phyloP scores from a whole-genome alignment of 139 green algal genomes.

The Coccomyxa sp. region DNA sequence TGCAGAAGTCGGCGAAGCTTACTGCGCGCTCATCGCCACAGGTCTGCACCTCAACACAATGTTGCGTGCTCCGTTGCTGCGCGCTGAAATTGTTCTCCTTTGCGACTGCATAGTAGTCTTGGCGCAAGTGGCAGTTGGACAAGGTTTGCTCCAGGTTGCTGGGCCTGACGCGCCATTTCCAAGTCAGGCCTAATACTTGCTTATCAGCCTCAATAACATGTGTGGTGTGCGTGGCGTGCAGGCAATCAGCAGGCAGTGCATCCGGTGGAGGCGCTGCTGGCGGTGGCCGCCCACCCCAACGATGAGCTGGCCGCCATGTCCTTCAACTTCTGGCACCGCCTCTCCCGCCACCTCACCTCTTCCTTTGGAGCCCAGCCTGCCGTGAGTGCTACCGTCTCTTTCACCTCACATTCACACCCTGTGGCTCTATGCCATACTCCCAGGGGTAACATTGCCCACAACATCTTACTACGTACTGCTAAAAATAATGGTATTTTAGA shows the following conservation, averaged over 20 bases:
- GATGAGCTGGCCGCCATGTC: constrained; percentile 67
- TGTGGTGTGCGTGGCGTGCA: not conserved
- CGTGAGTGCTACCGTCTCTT: not conserved
- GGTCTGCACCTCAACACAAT: constrained; percentile 22
- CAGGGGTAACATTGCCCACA: not conserved
- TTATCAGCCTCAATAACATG: no score
- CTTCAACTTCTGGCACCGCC: constrained; percentile 91
- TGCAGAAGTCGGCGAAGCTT: constrained; percentile 88
- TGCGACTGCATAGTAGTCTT: no score
- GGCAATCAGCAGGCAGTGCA: constrained; percentile 24
- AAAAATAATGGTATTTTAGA: no score
- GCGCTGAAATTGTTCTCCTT: no score
- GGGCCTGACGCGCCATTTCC: no score
- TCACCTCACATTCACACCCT: not conserved
- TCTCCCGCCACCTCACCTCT: constrained; percentile 40
- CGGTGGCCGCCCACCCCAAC: constrained; percentile 79
- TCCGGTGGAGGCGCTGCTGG: constrained; percentile 81
- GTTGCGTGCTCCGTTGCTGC: no score
- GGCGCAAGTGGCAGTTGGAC: no score
- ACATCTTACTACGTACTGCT: no score
- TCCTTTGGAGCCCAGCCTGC: constrained; percentile 12
- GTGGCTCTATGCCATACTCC: no score
- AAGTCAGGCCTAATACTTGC: no score
- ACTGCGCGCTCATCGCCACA: constrained; percentile 66
- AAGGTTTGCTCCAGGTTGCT: no score